phyloP scores from a whole-genome alignment of 1,284 basidiomycete species.

The Retiboletus flavoniger region DNA sequence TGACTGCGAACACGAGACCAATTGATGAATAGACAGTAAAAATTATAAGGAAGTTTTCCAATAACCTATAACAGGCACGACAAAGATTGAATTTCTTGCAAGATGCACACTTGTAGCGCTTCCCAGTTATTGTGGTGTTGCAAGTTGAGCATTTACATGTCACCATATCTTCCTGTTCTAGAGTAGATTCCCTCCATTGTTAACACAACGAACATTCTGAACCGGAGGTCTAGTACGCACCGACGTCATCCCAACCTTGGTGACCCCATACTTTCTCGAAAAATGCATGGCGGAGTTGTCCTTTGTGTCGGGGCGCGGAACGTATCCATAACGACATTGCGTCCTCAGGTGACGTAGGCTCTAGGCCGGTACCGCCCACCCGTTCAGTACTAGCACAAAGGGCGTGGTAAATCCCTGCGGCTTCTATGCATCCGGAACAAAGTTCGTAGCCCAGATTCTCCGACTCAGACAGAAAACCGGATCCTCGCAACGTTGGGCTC shows the following conservation, averaged over 20 bases:
- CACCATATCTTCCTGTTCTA: conserved; percentile 69
- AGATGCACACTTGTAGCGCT: conserved; percentile 81
- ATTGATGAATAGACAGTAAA: conserved; percentile 5
- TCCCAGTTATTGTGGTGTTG: conserved; percentile 53
- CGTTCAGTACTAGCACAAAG: conserved; percentile 56
- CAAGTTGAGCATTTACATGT: conserved; percentile 78
- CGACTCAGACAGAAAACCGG: conserved; percentile 17
- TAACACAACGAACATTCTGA: not conserved
- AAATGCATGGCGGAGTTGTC: conserved; percentile 77
- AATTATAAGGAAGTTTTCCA: not conserved
- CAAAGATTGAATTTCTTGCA: conserved; percentile 81
- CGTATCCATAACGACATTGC: conserved; percentile 58
- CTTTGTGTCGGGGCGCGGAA: conserved; percentile 65
- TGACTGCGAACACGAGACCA: conserved; percentile 40
- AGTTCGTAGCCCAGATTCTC: conserved; percentile 70
- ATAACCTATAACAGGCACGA: conserved; percentile 73
- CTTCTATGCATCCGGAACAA: conserved; percentile 75
- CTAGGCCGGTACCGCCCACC: conserved; percentile 39
- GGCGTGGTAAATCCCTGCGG: conserved; percentile 75
- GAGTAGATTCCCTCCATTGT: conserved; percentile 5
- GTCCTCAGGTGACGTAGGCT: conserved; percentile 48
- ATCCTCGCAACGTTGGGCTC: conserved; percentile 16
- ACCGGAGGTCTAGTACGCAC: conserved; percentile 45
- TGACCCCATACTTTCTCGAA: conserved; percentile 81
- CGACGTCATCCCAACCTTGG: conserved; percentile 81